Percentiles rank a stretch among this genome's conserved stretches.
These are phyloP conservation scores for Gracilariopsis chorda DNA, from an alignment of 23 red algal genomes.

Conservation along the genomic window DNA sequence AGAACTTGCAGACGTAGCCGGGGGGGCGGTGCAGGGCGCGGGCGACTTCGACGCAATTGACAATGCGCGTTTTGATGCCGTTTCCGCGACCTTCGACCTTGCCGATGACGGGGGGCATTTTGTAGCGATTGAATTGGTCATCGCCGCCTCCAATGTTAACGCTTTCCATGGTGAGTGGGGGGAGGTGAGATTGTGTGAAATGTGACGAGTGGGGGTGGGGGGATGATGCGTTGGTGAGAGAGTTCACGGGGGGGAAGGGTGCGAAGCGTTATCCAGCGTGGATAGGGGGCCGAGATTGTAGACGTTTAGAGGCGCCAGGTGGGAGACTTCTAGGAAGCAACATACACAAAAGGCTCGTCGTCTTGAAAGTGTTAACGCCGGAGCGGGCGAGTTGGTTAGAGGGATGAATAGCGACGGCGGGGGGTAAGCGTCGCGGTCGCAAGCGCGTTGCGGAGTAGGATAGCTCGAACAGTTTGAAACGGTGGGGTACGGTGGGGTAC, in stretches of 20 bases:
- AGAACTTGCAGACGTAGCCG: slow-evolving; percentile 99
- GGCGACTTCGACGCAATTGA: slow-evolving; percentile 92
- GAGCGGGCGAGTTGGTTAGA: too few relatives aligned
- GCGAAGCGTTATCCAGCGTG: slow-evolving; percentile 16
- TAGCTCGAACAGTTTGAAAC: too few relatives aligned
- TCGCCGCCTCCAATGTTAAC: slow-evolving; percentile 88
- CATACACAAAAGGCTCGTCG: neutral
- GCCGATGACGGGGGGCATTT: slow-evolving; percentile 89
- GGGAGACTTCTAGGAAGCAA: slow-evolving; percentile 1
- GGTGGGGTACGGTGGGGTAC: too few relatives aligned
- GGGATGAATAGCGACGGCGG: neutral
- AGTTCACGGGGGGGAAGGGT: neutral
- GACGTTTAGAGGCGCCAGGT: slow-evolving; percentile 25
- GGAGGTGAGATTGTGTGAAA: neutral
- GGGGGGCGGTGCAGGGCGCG: slow-evolving; percentile 90
- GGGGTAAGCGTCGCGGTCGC: too few relatives aligned
- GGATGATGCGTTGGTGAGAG: too few relatives aligned
- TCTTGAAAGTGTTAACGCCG: neutral
- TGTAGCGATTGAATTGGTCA: slow-evolving; percentile 96
- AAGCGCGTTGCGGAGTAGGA: too few relatives aligned
- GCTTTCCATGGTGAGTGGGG: slow-evolving; percentile 20
- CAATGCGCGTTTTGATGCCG: slow-evolving; percentile 94
- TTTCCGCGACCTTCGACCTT: slow-evolving; percentile 95
- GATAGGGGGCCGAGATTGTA: neutral
- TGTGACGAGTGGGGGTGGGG: neutral